Evolutionary conservation across 306 rosid species (phyloP).

Genomic region (Cucurbita maxima): DNA sequence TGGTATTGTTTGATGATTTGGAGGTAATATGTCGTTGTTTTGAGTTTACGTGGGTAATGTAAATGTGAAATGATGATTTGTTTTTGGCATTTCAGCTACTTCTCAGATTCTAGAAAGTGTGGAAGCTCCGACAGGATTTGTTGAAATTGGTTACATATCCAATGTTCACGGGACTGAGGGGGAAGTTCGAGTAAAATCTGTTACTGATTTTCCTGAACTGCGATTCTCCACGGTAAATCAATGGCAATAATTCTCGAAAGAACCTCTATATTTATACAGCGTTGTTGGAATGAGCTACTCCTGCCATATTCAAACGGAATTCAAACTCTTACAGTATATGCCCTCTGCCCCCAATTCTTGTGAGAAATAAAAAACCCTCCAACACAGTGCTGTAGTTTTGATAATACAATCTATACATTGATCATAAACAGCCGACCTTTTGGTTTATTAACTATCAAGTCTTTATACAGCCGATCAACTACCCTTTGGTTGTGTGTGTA

Average conservation of each 20-base stretch:
- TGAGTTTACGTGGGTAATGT: not conserved
- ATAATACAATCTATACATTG: not conserved
- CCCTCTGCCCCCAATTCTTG: not conserved
- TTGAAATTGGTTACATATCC: conserved; percentile 59
- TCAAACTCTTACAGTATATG: not conserved
- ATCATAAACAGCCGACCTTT: too few species aligned
- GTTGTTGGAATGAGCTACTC: not conserved
- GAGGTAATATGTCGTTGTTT: not conserved
- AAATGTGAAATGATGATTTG: not conserved
- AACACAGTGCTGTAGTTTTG: not conserved
- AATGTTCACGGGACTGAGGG: conserved; percentile 76
- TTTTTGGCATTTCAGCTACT: conserved; percentile 26
- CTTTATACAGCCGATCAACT: not conserved
- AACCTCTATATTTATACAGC: not conserved
- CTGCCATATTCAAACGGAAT: not conserved
- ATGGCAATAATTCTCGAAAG: not conserved
- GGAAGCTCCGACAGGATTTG: conserved; percentile 19
- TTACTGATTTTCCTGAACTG: conserved; percentile 73
- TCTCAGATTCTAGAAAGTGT: conserved; percentile 30
- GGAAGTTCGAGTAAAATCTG: conserved; percentile 56
- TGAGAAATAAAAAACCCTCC: not conserved
- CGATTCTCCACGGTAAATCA: conserved; percentile 50
- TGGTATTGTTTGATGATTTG: not conserved
- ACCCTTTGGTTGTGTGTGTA: too few species aligned
- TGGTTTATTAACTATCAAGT: not conserved